phyloP scores from a whole-genome alignment of 2,329 filamentous ascomycete species.

The Raffaelea arxii region DNA sequence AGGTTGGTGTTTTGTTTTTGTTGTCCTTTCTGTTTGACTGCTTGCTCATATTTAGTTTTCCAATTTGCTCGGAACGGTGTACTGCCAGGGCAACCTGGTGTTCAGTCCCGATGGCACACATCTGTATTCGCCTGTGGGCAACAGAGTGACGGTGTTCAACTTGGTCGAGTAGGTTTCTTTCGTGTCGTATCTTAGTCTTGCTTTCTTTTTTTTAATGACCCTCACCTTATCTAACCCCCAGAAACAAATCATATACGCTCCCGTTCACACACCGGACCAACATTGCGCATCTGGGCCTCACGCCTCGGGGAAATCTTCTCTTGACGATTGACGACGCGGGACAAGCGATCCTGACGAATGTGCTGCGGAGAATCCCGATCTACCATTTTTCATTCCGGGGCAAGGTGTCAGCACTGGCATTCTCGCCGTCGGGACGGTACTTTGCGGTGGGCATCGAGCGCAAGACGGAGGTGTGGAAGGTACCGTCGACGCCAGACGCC shows the following conservation, averaged over 20 bases:
- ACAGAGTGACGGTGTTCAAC: constrained; percentile 92
- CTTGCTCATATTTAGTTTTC: no score
- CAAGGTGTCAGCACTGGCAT: constrained; percentile 73
- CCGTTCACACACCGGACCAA: constrained; percentile 91
- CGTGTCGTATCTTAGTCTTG: not conserved
- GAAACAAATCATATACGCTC: constrained; percentile 79
- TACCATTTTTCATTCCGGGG: constrained; percentile 94
- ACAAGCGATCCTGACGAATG: constrained; percentile 84
- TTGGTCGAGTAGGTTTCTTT: constrained; percentile 66
- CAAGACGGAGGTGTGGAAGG: constrained; percentile 91
- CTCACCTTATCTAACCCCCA: constrained; percentile 27
- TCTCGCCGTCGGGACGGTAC: constrained; percentile 82
- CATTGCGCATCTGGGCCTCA: constrained; percentile 78
- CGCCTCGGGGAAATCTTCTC: constrained; percentile 82
- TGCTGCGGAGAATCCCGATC: constrained; percentile 73
- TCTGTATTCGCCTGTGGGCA: constrained; percentile 92
- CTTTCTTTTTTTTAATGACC: constrained; percentile 11
- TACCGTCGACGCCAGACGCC: constrained; percentile 77
- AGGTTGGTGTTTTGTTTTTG: constrained; percentile 42
- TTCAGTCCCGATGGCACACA: constrained; percentile 95
- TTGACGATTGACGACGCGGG: constrained; percentile 93
- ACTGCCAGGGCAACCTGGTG: constrained; percentile 93
- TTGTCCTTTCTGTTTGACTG: constrained; percentile 4
- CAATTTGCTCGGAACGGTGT: constrained; percentile 95
- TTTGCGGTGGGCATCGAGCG: constrained; percentile 85